phyloP scores from a whole-genome alignment of 108 stramenopile species.

The Aurantiochytrium sp. region DNA sequence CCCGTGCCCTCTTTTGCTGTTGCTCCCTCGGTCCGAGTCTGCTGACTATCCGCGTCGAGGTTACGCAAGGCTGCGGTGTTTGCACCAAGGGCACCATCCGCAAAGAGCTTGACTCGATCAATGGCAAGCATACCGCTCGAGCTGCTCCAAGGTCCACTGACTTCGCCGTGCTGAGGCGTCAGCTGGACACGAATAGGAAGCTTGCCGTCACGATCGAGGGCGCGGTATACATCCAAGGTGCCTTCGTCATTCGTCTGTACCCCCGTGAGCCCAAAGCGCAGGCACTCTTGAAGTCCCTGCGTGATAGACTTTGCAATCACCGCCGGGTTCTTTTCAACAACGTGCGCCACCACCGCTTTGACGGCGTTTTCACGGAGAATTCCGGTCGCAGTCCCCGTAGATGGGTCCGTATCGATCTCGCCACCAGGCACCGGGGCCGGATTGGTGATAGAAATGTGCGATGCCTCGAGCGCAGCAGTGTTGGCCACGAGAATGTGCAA shows the following conservation, averaged over 20 bases:
- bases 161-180: background rate
- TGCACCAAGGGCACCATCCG: background rate
- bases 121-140: background rate
- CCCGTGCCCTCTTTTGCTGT: too few relatives aligned
- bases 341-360: background rate
- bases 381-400: background rate
- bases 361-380: background rate
- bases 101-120: background rate
- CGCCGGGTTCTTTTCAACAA: background rate
- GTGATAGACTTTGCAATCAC: background rate
- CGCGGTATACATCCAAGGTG: background rate
- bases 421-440: background rate
- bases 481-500: constrained; percentile 1
- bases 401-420: background rate
- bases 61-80: background rate
- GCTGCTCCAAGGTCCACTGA: background rate
- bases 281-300: background rate
- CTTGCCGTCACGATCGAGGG: background rate
- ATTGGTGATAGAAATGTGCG: background rate
- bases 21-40: background rate
- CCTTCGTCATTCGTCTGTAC: background rate
- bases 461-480: background rate
- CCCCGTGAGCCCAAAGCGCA: background rate
- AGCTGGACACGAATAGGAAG: background rate
- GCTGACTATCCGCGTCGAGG: background rate